phyloP scores from a whole-genome alignment of 176 grass and related monocot genomes.

The Raddia distichophylla region DNA sequence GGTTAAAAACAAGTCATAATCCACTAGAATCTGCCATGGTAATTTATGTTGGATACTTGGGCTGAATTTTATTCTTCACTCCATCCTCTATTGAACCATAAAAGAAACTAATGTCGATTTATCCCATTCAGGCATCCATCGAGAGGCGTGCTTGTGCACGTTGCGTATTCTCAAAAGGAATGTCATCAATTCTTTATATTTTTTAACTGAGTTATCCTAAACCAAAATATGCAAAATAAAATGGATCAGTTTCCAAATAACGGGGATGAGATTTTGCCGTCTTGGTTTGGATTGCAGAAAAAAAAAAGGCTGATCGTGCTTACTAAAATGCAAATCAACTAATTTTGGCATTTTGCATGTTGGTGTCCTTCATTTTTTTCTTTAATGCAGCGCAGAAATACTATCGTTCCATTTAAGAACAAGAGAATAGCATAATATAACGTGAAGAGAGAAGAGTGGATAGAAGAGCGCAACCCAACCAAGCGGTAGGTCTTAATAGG shows the following conservation, averaged over 20 bases:
- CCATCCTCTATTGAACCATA: background rate
- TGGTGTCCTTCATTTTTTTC: too few species aligned
- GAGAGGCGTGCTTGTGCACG: background rate
- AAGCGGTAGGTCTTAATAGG: too few species aligned
- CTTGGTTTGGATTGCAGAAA: background rate
- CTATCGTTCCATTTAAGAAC: too few species aligned
- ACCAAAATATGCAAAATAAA: background rate
- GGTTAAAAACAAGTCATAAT: slow-evolving; percentile 14
- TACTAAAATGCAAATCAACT: background rate
- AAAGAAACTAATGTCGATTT: background rate
- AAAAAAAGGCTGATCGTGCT: background rate
- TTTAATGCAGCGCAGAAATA: too few species aligned
- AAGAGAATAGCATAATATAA: too few species aligned
- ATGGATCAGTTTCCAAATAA: background rate
- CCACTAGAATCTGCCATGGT: background rate
- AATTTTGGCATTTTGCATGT: background rate
- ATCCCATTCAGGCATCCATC: background rate
- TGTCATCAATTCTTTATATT: background rate
- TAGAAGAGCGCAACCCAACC: too few species aligned
- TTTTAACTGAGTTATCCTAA: background rate
- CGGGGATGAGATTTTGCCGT: background rate
- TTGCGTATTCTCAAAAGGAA: background rate
- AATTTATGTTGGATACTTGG: background rate
- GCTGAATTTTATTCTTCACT: background rate
- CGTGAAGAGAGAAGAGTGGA: too few species aligned